Conservation (phyloP, 306 rosid genomes). For the Pyrus bretschneideri region DNA sequence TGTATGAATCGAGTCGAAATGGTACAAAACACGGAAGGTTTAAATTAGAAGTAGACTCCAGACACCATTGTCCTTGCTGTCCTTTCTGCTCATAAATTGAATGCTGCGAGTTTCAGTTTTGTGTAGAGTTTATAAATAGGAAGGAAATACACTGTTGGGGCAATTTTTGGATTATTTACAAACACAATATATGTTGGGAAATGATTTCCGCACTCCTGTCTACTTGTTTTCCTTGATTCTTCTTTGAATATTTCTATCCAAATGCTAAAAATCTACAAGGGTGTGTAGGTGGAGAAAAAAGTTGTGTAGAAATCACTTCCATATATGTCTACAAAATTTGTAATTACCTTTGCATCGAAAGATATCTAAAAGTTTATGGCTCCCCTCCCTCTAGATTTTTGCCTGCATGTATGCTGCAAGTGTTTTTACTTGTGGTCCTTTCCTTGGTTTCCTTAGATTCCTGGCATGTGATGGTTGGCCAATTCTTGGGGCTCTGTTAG, state of each 20-base stretch:
- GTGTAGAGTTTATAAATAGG: background rate
- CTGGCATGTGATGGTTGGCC: background rate
- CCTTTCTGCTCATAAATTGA: background rate
- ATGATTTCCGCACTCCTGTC: background rate
- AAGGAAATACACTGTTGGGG: too few species aligned
- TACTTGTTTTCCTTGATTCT: too few species aligned
- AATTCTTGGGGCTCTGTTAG: background rate
- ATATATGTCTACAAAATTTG: too few species aligned
- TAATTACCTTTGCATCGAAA: background rate
- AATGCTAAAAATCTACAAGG: background rate
- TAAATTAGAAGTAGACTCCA: background rate
- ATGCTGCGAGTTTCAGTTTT: background rate
- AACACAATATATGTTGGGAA: too few species aligned
- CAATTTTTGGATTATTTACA: too few species aligned
- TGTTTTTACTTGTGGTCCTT: slow-evolving; percentile 3
- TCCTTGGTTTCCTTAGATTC: background rate
- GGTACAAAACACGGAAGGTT: background rate
- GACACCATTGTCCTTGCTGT: background rate
- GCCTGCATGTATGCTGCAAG: background rate
- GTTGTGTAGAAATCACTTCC: too few species aligned
- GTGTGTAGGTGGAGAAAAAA: background rate
- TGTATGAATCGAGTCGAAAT: background rate
- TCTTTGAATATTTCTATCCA: too few species aligned
- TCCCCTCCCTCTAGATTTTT: background rate
- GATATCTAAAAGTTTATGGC: background rate